phyloP scores from a whole-genome alignment of 2,329 filamentous ascomycete genomes.

The Clonostachys rosea region DNA sequence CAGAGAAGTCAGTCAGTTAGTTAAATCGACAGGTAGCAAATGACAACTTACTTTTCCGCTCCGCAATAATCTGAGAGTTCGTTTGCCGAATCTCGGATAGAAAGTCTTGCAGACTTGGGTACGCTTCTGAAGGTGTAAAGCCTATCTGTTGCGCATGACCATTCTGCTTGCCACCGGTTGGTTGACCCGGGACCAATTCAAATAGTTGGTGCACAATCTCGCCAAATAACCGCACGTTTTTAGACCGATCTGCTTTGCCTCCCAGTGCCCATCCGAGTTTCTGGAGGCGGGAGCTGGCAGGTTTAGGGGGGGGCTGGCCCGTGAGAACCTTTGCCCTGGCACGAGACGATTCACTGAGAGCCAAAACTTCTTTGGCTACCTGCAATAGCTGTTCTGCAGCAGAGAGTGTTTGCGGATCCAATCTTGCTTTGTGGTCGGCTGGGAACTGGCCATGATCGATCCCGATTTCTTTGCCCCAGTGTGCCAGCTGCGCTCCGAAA shows the following conservation, averaged over 20 bases:
- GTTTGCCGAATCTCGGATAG: constrained; percentile 3
- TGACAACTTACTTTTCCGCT: neutral
- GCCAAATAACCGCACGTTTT: neutral
- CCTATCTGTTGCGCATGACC: neutral
- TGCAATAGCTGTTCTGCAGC: neutral
- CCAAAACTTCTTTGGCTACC: too few species aligned
- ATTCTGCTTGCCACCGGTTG: too few species aligned
- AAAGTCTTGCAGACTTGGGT: constrained; percentile 1
- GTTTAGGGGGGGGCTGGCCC: neutral
- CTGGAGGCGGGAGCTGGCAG: neutral
- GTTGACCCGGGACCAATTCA: neutral
- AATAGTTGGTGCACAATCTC: neutral
- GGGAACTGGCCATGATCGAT: neutral
- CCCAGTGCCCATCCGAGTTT: neutral
- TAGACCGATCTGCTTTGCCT: neutral
- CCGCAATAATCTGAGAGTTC: constrained; percentile 5
- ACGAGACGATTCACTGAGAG: too few species aligned
- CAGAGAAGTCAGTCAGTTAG: too few species aligned
- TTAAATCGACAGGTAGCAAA: too few species aligned
- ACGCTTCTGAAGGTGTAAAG: neutral
- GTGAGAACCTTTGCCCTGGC: neutral
- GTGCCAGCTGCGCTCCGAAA: neutral
- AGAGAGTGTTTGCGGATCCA: neutral
- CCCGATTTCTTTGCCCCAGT: neutral
- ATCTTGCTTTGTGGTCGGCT: neutral